Base-by-base conservation (phyloP, 805 yeast genomes). In the Cyberlindnera galapagoensis region DNA sequence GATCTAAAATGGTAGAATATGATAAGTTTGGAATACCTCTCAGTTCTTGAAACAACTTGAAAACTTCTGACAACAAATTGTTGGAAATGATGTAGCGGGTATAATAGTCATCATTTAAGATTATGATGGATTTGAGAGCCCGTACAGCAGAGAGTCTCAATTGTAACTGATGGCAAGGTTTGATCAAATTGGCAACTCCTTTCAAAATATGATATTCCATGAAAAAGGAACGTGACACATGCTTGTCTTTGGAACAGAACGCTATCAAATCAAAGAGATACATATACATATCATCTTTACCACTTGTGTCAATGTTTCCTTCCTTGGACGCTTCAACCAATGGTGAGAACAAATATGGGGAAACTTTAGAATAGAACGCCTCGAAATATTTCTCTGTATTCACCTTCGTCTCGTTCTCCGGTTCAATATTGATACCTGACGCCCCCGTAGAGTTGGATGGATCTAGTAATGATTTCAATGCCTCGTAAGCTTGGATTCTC, bases 401-500 rank as follows among this genome's bases (percentile, higher is more conserved):
- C 21, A 64, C 47, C 33, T 33, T 34, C 14, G 39, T 43, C 15
- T 32, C 27, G 6, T 46, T 27, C 8, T 40, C 35, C n/a, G 54
- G 58, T 8, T 47, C 54, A 16, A 40, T 43, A 4, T 38, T 29
- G 22, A 42, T 33, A 21, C 39, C 35, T 24, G 51, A 39, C 2
- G 46, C 27, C 16, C 34, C 39, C n/a, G 41, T 26, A 17, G 39
- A 42, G n/a, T 30, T 36, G 4, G 38, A 31, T 8, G 54, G 78
- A 48, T 82, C 88, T 10, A 88, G 62, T 21, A 88, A 56, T 2
- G 78, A 75, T 50, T 78, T 78, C 30, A 88, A 57, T 1, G 95
- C 94, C 56, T 87, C 96, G 41, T 73, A 76, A 1, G 88, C 81
- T 54, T 87, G 96, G 6, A 82, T 74, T 49, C 81, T 78, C 31